Conservation (phyloP, 257 asterid genomes). For the Mentha longifolia region DNA sequence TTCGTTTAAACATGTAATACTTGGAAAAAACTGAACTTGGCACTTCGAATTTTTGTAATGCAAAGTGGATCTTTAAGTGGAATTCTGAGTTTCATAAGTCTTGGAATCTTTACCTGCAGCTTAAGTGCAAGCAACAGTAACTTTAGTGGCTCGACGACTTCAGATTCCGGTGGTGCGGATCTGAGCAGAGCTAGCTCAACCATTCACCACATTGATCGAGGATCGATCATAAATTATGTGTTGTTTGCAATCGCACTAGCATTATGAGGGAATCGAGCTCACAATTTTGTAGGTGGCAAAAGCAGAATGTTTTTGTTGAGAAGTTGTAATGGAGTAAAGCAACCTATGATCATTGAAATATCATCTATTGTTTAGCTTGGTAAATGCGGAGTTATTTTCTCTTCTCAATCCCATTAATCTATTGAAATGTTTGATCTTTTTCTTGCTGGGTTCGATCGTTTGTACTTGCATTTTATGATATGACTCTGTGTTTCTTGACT, state of each 20-base stretch:
- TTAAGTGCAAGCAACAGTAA: slow-evolving; percentile 43
- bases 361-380: not conserved
- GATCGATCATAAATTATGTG: slow-evolving; percentile 30
- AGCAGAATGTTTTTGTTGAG: slow-evolving; percentile 29
- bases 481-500: not conserved
- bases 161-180: slow-evolving; percentile 42
- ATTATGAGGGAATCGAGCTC: slow-evolving; percentile 30
- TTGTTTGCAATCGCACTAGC: slow-evolving; percentile 33
- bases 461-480: not conserved
- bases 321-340: slow-evolving; percentile 23
- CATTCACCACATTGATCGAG: slow-evolving; percentile 29
- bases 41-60: not conserved
- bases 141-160: slow-evolving; percentile 41
- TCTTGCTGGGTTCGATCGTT: not conserved
- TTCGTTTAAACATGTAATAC: slow-evolving; percentile 3
- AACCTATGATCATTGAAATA: slow-evolving; percentile 7
- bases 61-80: not conserved
- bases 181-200: slow-evolving; percentile 39
- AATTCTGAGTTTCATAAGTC: not conserved
- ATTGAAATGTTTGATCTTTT: not conserved
- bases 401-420: not conserved
- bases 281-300: slow-evolving; percentile 25
- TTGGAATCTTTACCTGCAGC: slow-evolving; percentile 42
- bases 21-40: not conserved
- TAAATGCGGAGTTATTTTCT: not conserved